A percentile compares a stretch with the other conserved stretches of the same genome.
Conservation (phyloP, 768 basidiomycete species). For the Xanthoconium stramineum region DNA sequence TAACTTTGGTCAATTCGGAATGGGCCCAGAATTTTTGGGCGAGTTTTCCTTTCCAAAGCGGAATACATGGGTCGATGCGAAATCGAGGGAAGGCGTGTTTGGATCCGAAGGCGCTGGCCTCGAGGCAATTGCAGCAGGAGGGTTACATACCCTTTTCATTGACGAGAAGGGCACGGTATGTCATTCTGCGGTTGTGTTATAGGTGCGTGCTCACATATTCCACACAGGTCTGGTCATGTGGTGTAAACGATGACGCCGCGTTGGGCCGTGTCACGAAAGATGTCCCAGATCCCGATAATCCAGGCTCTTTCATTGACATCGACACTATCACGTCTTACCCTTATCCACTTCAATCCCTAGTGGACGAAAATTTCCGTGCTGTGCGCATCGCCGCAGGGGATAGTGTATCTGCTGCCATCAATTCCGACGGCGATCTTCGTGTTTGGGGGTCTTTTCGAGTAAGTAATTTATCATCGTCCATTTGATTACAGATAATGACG, state of each 20-base stretch:
- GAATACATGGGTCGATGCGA: slow-evolving; percentile 73
- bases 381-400: slow-evolving; percentile 84
- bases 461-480: slow-evolving; percentile 25
- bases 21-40: slow-evolving; percentile 70
- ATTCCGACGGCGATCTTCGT: slow-evolving; percentile 72
- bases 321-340: slow-evolving; percentile 53
- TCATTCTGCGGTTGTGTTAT: slow-evolving; percentile 15
- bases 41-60: slow-evolving; percentile 76
- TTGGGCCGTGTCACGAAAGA: slow-evolving; percentile 74
- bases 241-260: slow-evolving; percentile 86
- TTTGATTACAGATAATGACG: not conserved
- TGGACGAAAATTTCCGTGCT: slow-evolving; percentile 80
- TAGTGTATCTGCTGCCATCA: slow-evolving; percentile 82
- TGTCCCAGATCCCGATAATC: slow-evolving; percentile 56
- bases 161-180: slow-evolving; percentile 89
- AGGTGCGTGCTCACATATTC: slow-evolving; percentile 1
- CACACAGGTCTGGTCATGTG: slow-evolving; percentile 76
- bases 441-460: slow-evolving; percentile 93
- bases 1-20: slow-evolving; percentile 93
- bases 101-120: slow-evolving; percentile 76
- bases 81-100: slow-evolving; percentile 68
- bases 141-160: slow-evolving; percentile 84
- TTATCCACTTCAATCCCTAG: slow-evolving; percentile 63
- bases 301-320: slow-evolving; percentile 53
- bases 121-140: slow-evolving; percentile 77